Base-by-base conservation (phyloP, 345 rosid genomes). In the Hevea brasiliensis region DNA sequence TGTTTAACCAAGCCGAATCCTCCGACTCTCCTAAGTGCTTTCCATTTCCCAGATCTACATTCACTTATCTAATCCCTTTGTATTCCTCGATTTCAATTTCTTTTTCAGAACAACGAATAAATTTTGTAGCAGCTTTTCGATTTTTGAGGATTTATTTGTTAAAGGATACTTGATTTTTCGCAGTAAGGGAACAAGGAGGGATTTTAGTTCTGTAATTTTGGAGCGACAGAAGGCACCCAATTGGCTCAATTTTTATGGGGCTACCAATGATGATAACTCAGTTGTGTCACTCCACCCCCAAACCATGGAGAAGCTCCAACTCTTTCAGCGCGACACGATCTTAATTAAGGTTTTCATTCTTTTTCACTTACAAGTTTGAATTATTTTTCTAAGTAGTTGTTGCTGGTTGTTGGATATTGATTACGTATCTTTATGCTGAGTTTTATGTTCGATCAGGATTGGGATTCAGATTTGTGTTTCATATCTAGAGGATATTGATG, bases 241-340 rank as follows among this genome's bases (percentile, higher is more conserved):
- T 53, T 87, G 98, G 40, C 95, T 94, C 20, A 83, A 92, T 70
- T 98, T 92, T 13, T 98, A 94, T 50, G 98, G 92, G 78, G 93
- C 98, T 42, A 23, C 83, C 67, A 90, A 90, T 73, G 98, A 94
- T 65, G 98, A 94, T 56, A 94, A 94, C 87, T 94, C 98, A 27
- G 98, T 94, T 8, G 97, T 90, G 32, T 70, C 94, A 7, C 86
- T 94, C 18, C 93, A 92, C 67, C 95, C 98, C 2, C 84, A 89
- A 0, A 89, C 98, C 59, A 94, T 92, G 98, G 98, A 94, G 85
- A 94, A 89, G 86, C 98, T 94, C 75, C 98, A 94, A 84, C 88
- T 94, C 47, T 94, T 94, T 76, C 91, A 98, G 7, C 98, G 98
- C 7, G 98, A 94, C 69, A 94, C 98, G 1, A 88, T 94, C 79